Evolutionary conservation across 176 grass and related monocot genomes (phyloP).

Genomic region (Oryza nivara): DNA sequence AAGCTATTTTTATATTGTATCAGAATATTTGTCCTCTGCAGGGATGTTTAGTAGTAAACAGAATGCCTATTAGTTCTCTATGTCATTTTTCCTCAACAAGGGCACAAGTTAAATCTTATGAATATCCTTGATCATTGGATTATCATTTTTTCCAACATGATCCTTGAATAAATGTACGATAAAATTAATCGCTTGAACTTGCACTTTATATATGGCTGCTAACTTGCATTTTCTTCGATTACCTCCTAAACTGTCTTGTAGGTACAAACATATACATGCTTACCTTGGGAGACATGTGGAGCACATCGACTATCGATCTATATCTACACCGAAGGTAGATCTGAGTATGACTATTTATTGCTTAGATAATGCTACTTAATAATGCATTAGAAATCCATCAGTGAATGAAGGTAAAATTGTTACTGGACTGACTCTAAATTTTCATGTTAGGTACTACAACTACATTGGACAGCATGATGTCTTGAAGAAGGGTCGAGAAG

Average conservation of each 20-base stretch:
- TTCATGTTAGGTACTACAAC: constrained; percentile 70
- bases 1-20: background rate
- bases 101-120: background rate
- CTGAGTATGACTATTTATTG: background rate
- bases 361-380: constrained; percentile 13
- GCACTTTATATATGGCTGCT: background rate
- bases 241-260: constrained; percentile 38
- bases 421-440: constrained; percentile 3
- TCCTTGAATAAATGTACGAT: background rate
- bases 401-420: background rate
- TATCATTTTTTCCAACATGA: background rate
- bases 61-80: background rate
- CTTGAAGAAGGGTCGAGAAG: constrained; percentile 90
- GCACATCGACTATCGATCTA: constrained; percentile 81
- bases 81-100: constrained; percentile 4
- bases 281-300: constrained; percentile 91
- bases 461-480: constrained; percentile 74
- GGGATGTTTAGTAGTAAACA: background rate
- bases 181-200: constrained; percentile 19
- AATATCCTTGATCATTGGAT: constrained; percentile 2
- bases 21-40: background rate
- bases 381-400: background rate
- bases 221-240: constrained; percentile 7
- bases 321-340: constrained; percentile 92
- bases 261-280: constrained; percentile 97